Evolutionary conservation across 1,284 basidiomycete species (phyloP).

Genomic region (Leccinum fallax): DNA sequence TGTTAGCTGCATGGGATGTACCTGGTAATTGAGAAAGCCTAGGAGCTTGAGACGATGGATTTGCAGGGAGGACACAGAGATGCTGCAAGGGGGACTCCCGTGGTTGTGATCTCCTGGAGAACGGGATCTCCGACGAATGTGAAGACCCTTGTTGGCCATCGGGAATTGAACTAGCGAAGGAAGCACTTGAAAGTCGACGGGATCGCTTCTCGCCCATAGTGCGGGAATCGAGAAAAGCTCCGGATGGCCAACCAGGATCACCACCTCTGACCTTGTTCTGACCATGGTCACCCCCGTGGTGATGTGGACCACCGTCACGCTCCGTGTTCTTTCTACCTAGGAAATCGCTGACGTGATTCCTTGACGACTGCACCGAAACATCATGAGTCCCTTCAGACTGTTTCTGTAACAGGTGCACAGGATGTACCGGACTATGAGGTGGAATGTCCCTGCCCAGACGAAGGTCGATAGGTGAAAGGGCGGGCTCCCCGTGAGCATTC

Average conservation of each 20-base stretch:
- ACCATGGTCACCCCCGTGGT: slow-evolving; percentile 18
- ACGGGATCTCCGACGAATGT: slow-evolving; percentile 26
- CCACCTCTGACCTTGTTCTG: slow-evolving; percentile 25
- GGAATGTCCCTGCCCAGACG: slow-evolving; percentile 49
- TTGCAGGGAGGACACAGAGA: slow-evolving; percentile 34
- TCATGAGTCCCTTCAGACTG: slow-evolving; percentile 23
- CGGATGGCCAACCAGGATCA: slow-evolving; percentile 18
- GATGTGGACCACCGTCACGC: slow-evolving; percentile 19
- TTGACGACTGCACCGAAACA: slow-evolving; percentile 20
- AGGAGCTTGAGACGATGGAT: slow-evolving; percentile 7
- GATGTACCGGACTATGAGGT: slow-evolving; percentile 42
- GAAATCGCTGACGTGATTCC: slow-evolving; percentile 20
- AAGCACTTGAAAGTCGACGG: slow-evolving; percentile 30
- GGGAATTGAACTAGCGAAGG: slow-evolving; percentile 31
- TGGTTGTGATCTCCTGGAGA: slow-evolving; percentile 29
- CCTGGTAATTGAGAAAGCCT: slow-evolving; percentile 37
- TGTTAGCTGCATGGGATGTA: slow-evolving; percentile 41
- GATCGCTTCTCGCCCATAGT: slow-evolving; percentile 25
- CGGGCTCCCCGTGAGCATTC: slow-evolving; percentile 46
- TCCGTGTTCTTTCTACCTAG: slow-evolving; percentile 21
- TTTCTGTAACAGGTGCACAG: slow-evolving; percentile 57
- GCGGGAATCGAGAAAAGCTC: slow-evolving; percentile 23
- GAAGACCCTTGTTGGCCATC: slow-evolving; percentile 27
- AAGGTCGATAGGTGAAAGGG: slow-evolving; percentile 44
- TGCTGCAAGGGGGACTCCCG: slow-evolving; percentile 37